Evolutionary conservation across 1,284 basidiomycete species (phyloP), one percentile per base, ranked within the genome.

Genomic region (Austroboletus niveus): DNA sequence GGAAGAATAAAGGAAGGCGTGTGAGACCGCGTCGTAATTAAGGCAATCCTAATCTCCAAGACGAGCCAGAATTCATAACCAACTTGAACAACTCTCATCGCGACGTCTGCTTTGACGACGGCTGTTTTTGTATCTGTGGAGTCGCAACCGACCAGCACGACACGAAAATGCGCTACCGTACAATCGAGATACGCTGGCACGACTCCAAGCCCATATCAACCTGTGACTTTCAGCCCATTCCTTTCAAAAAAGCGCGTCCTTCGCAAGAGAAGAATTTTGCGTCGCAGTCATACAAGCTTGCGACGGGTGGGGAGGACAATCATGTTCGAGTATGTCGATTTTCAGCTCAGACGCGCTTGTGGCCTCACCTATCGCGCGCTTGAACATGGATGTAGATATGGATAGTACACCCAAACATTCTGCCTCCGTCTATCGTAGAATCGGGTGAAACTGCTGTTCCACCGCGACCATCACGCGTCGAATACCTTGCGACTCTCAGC

Each of bases 221-320:
- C 17, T 93, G 91, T 70, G 94, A 98, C 77, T 95, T 96, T 63
- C 94, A 98, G 66, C 88, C 91, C 30, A 63, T 80, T 24, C 69
- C 81, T 1, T 85, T 85, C 74, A 88, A 88, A 75, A 87, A 83
- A 68, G 87, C 85, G 72, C 84, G 85, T 69, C 87, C 85, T 5
- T 68, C 75, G 22, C 78, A 82, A 58, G 82, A 87, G 62, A 80
- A 77, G 68, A 77, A 72, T 59, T 79, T 73, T 59, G 77, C 80
- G 17, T 72, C 74, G 9, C 85, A 89, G 68, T 78, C 85, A 47
- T 98, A 97, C 77, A 81, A 91, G 57, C 75, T 99, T 9, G 96
- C 95, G 0, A 98, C 97, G 0, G 94, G 89, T 10, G 96, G 96
- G 43, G 96, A 96, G 65, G 96, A 99, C 69, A 98, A 96, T 68